These are phyloP conservation scores for Coelastrella sp. DNA, from an alignment of 139 green algal species.

Conservation along the genomic window DNA sequence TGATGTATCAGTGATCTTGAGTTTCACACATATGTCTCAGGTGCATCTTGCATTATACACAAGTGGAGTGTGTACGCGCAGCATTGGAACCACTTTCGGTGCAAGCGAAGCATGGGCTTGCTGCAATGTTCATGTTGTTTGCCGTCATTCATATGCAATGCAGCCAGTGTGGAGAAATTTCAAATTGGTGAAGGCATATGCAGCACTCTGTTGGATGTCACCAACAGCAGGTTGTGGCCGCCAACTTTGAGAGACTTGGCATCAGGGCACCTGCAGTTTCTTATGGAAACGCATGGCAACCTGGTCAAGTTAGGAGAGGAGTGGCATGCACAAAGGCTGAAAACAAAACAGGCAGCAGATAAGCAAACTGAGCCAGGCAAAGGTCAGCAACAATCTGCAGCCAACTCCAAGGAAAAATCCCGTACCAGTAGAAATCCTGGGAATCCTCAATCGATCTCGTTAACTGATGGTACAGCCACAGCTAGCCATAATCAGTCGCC, in stretches of 20 bases:
- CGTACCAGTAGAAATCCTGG: not conserved
- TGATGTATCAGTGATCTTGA: not conserved
- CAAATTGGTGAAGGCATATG: slow-evolving; percentile 65
- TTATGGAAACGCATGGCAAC: slow-evolving; percentile 67
- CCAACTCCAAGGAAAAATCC: not conserved
- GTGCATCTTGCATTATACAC: no score
- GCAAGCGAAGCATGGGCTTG: no score
- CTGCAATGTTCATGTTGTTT: not conserved
- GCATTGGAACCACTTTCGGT: no score
- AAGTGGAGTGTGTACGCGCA: no score
- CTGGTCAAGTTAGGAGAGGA: slow-evolving; percentile 38
- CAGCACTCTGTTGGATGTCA: slow-evolving; percentile 58
- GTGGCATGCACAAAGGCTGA: not conserved
- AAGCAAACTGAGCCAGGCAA: not conserved
- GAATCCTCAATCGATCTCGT: no score
- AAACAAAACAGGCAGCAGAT: not conserved
- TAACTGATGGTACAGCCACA: not conserved
- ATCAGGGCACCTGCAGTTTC: slow-evolving; percentile 70
- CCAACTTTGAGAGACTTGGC: slow-evolving; percentile 70
- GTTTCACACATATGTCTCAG: not conserved
- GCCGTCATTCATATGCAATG: no score
- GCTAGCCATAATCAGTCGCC: not conserved
- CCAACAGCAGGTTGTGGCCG: slow-evolving; percentile 64
- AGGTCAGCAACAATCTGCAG: not conserved
- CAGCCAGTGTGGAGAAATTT: slow-evolving; percentile 64